Base-by-base conservation (phyloP, 495 filamentous ascomycete species). In the Gamarada debralockiae region DNA sequence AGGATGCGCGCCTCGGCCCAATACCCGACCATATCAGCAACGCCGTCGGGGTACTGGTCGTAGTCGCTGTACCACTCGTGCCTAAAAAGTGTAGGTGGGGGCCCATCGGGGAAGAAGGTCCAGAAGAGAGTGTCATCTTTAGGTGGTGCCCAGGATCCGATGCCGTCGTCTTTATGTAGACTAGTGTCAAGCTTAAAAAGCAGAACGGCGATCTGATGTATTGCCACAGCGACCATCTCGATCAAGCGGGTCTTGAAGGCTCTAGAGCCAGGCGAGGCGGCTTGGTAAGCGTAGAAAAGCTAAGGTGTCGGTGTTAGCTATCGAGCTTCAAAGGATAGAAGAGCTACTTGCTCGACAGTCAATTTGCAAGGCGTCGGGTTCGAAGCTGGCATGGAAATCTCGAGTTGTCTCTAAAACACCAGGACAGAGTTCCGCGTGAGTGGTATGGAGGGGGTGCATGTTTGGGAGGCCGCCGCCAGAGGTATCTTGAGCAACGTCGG, bases 21-120 rank as follows among this genome's bases (percentile, higher is more conserved):
- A 49, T 64, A 67, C 21, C 62, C 66, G 8, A 65, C 60, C 10
- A 60, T 40, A 50, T 67, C 63, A n/a, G 59, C 65, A 7, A 61
- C 53, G 4, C 48, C 50, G 9, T 59, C 38, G 13, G 63, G 65
- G 44, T 66, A 69, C 13, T 58, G 53, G 15, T 61, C 41, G 15
- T 51, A 13, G 14, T 60, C 49, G 14, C 21, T 3, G 39, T 66
- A 67, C 12, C 22, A 56, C 0, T 2, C 18, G 46, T 69, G 60
- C 31, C 25, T 31, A 39, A 69, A 65, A n/a, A 61, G 15, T 1
- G 58, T 62, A 1, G 60, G 56, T 1, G n/a, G 51, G 1, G 56
- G 48, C 14, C 17, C 40, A 3, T 25, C 15, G 12, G 39, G 48
- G 13, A 18, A 40, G 21, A n/a, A 51, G 25, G 4, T 39, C 21